These are phyloP conservation scores for Mycena vulgaris DNA, from an alignment of 768 basidiomycete species.

Conservation along the genomic window DNA sequence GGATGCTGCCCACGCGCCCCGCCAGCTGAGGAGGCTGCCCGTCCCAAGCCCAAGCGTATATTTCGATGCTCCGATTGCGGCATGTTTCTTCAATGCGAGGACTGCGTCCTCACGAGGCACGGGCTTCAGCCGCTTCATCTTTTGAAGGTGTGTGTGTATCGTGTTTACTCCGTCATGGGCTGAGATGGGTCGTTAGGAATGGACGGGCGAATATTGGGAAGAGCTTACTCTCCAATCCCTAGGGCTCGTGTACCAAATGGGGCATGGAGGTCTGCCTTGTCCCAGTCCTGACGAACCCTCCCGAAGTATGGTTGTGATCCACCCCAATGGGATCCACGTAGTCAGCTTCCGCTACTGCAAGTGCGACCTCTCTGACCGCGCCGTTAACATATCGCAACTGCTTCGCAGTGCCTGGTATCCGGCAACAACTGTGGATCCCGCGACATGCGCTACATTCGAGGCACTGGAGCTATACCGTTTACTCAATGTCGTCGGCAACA, in stretches of 20 bases:
- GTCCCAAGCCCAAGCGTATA: not conserved
- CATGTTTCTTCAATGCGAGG: not conserved
- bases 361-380: not conserved
- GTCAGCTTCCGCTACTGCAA: not conserved
- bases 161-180: not conserved
- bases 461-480: slow-evolving; percentile 29
- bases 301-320: not conserved
- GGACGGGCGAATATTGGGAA: not conserved
- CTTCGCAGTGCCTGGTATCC: slow-evolving; percentile 35
- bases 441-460: slow-evolving; percentile 27
- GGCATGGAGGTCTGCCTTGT: not conserved
- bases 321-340: not conserved
- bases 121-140: not conserved
- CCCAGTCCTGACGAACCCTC: not conserved
- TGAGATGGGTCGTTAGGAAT: not conserved
- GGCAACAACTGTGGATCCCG: slow-evolving; percentile 24
- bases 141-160: not conserved
- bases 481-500: slow-evolving; percentile 32
- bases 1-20: not conserved
- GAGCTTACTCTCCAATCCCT: not conserved
- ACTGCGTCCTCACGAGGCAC: not conserved
- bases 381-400: slow-evolving; percentile 8
- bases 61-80: not conserved
- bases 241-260: not conserved
- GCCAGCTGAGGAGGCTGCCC: not conserved